Base-by-base conservation (phyloP, 257 asterid genomes). In the Jaltomata sinuosa region DNA sequence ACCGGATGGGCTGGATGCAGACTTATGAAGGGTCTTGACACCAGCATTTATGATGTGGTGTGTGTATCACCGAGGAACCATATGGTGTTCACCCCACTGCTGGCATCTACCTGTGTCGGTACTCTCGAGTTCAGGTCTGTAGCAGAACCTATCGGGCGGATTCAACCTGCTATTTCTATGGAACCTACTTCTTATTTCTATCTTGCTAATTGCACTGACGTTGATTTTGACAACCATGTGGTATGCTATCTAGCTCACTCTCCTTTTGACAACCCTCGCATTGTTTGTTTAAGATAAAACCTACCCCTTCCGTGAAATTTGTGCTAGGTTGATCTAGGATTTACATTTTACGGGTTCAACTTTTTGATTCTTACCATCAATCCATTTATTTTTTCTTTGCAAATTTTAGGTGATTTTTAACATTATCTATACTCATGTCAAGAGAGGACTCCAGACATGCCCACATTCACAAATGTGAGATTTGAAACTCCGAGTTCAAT, bases 1-100 rank as follows among this genome's bases (percentile, higher is more conserved):
- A 62, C 98, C 34, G 98, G 99, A 9, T 96, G 99, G 99, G 99
- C 97, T 18, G 99, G 98, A 6, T 96, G 98, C 86, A 89, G 98
- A 87, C 94, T 94, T 3, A 88, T 96, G 81, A 94, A 96, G 94
- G 99, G 89, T 6, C 89, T 94, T 19, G 97, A 96, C 65, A 89
- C 97, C 11, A 87, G 83, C 53, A 65, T 85, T 12, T 96, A 94
- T 84, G 99, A 96, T 83, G 87, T 96, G 34, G 97, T 94, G 8
- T 92, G 97, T 64, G 93, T 96, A 31, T 96, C 99, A 1, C 99
- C 98, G 0, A 92, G 99, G 86, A 96, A 96, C 45, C 99, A 96
- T 91, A 96, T 93, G 99, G 99, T 94, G 16, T 95, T 95, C 86
- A 94, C 98, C 31, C 98, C 99, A 16, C 87, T 96, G 68, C 87